Base-by-base conservation (phyloP, 805 yeast genomes). In the Metschnikowia borealis region DNA sequence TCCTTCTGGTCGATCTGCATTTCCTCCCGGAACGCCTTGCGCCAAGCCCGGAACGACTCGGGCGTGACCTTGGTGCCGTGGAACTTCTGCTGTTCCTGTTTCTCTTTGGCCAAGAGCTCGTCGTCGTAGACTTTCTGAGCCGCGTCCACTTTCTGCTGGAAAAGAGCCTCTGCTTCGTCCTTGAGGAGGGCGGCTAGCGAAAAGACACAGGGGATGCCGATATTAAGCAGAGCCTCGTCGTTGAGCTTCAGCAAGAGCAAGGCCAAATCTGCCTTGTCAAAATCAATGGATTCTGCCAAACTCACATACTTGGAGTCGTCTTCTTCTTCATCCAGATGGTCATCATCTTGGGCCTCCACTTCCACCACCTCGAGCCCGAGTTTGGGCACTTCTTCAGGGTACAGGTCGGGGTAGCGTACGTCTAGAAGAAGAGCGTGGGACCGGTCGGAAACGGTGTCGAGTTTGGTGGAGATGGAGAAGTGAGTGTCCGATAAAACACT, bases 171-270 rank as follows among this genome's bases (percentile, higher is more conserved):
- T 13, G 89, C 92, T 51, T 78, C 78, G 45, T 92, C 98, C 61
- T 92, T 92, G 48, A 90, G 74, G 7, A 82, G 73, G 0, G 95
- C 82, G 0, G 87, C 79, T 41, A 92, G 65, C 1, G 96, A 81
- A 68, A 91, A 94, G 5, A 92, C 78, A 56, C 90, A 84, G n/a
- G 97, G 96, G 78, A 92, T 85, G 0, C 99, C 99, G 1, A 91
- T 53, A 61, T 88, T 85, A 62, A 86, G 82, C 52, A 83, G 84
- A 2, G 94, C 94, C 56, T 82, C 87, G 44, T 74, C 80, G 48
- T 65, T 69, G 55, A 79, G 67, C 62, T 69, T 71, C 49, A 58
- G 67, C 48, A 65, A 65, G 53, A 80, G 70, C 13, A 56, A 54
- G 13, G 62, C 62, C 55, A 77, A 62, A 58, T 84, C 90, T 0